Conservation (phyloP, 2,329 filamentous ascomycete genomes). For the Aspergillus floridensis region DNA sequence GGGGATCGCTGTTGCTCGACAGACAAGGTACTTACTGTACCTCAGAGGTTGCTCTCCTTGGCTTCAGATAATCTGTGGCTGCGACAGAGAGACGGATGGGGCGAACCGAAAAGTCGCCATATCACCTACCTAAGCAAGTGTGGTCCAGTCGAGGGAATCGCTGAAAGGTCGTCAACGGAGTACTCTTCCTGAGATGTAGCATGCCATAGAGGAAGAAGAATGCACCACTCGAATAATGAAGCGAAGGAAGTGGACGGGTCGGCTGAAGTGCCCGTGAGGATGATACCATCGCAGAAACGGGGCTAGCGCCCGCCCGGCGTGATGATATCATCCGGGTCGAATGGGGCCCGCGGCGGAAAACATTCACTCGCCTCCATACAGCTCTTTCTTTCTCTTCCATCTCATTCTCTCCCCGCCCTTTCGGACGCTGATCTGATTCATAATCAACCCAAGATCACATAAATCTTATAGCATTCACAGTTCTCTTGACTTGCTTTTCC, state of each 20-base stretch:
- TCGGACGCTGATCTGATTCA: neutral
- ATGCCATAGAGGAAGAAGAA: no score
- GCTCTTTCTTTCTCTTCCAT: neutral
- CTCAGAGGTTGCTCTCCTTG: no score
- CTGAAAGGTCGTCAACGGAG: no score
- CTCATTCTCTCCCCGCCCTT: neutral
- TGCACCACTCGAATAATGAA: no score
- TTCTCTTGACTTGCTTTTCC: neutral
- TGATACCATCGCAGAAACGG: neutral
- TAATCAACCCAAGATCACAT: neutral
- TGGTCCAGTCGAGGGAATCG: no score
- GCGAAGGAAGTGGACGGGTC: neutral
- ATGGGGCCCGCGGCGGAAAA: neutral
- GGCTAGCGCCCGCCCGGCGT: neutral
- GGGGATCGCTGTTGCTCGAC: neutral
- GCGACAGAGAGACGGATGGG: no score
- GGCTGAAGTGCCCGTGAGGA: neutral
- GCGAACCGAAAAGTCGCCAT: no score
- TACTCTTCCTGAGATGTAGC: no score
- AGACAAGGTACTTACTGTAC: no score
- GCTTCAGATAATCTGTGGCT: no score
- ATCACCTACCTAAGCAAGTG: no score
- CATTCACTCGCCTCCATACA: neutral
- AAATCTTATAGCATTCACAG: neutral
- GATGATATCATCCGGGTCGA: neutral